These are phyloP conservation scores for Clarireedia homoeocarpa DNA, from an alignment of 2,329 filamentous ascomycete species.

Conservation along the genomic window DNA sequence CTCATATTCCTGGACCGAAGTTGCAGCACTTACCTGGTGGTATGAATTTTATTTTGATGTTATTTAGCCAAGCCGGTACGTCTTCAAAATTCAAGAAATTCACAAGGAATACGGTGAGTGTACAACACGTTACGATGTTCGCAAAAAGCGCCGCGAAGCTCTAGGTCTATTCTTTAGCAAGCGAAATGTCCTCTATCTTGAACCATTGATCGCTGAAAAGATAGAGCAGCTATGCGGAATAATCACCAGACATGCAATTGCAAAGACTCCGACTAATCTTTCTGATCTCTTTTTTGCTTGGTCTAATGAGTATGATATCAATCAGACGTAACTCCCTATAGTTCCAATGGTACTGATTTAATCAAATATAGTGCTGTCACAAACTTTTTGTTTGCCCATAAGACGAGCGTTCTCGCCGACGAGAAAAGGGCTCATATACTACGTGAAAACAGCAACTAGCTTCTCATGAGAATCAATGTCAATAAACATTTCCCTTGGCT, in stretches of 20 bases:
- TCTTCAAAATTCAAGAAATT: conserved; percentile 35
- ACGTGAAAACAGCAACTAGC: conserved; percentile 5
- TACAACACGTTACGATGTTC: conserved; percentile 11
- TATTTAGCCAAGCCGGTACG: conserved; percentile 34
- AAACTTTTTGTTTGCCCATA: conserved; percentile 11
- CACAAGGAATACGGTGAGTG: conserved; percentile 33
- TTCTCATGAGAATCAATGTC: neutral
- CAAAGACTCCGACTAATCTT: neutral
- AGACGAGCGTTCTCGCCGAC: conserved; percentile 5
- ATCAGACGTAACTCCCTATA: too few relatives aligned
- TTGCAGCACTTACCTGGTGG: conserved; percentile 22
- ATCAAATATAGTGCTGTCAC: neutral
- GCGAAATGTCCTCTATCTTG: conserved; percentile 12
- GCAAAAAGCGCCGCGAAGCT: conserved; percentile 14
- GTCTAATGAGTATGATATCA: neutral
- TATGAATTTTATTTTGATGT: conserved; percentile 36
- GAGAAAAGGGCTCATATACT: conserved; percentile 5
- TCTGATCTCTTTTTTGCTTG: neutral
- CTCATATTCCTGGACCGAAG: neutral
- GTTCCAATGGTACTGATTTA: neutral
- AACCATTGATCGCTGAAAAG: conserved; percentile 16
- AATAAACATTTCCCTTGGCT: conserved; percentile 6
- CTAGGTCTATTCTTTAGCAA: conserved; percentile 20
- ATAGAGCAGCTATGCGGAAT: conserved; percentile 9
- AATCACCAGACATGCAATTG: conserved; percentile 3